Evolutionary conservation across 1,284 basidiomycete genomes (phyloP).

Genomic region (Grifola frondosa): DNA sequence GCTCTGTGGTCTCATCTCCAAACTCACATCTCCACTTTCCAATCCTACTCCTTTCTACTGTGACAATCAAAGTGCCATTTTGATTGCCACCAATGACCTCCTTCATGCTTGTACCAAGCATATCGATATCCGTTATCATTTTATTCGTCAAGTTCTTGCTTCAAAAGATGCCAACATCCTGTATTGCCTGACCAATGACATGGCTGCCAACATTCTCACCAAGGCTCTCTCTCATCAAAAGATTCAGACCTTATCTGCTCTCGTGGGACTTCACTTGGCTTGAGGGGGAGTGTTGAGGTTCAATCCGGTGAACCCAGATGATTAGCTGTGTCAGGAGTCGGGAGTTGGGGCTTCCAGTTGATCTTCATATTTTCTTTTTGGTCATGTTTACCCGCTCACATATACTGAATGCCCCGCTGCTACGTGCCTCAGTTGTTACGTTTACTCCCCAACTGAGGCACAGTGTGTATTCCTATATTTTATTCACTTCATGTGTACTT

Average conservation of each 20-base stretch:
- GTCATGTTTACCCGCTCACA: too few relatives aligned
- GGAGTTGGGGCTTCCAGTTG: too few relatives aligned
- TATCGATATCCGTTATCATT: conserved; percentile 37
- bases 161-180: conserved; percentile 12
- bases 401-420: too few relatives aligned
- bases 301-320: too few relatives aligned
- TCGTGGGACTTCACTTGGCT: conserved; percentile 2
- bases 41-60: conserved; percentile 20
- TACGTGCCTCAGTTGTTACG: too few relatives aligned
- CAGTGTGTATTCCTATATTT: too few relatives aligned
- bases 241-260: not conserved
- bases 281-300: conserved; percentile 13
- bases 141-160: conserved; percentile 30
- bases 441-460: too few relatives aligned
- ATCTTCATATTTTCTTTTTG: too few relatives aligned
- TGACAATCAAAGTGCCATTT: conserved; percentile 36
- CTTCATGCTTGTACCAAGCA: conserved; percentile 35
- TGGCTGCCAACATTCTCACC: conserved; percentile 33
- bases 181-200: conserved; percentile 22
- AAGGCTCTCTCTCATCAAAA: conserved; percentile 24
- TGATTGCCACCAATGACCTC: conserved; percentile 29
- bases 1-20: conserved; percentile 21
- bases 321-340: too few relatives aligned
- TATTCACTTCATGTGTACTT: too few relatives aligned
- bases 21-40: conserved; percentile 10